Evolutionary conservation across 148 eudicot genomes (phyloP).

Genomic region (Nepenthes gracilis): DNA sequence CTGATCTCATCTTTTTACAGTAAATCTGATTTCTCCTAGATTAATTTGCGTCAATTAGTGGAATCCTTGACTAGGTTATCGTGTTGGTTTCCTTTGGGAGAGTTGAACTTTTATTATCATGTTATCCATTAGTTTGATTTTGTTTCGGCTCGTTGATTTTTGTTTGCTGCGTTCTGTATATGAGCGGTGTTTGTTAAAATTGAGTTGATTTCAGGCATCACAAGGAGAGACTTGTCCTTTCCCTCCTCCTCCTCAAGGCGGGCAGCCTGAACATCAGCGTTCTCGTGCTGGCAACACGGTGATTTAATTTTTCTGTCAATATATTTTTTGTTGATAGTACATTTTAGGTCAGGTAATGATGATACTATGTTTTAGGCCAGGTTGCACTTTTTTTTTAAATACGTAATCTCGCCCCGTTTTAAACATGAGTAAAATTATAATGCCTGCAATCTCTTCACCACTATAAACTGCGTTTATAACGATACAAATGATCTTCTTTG

Average conservation of each 20-base stretch:
- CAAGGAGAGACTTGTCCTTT: conserved; percentile 22
- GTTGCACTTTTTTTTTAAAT: neutral
- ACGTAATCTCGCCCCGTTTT: neutral
- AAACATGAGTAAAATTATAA: neutral
- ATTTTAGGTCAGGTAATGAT: neutral
- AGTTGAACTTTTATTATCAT: no score
- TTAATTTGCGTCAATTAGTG: neutral
- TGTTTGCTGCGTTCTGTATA: neutral
- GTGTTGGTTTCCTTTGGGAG: neutral
- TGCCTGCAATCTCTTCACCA: no score
- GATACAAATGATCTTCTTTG: no score
- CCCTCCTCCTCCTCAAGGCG: conserved; percentile 16
- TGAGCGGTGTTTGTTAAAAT: conserved; percentile 1
- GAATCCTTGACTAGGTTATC: neutral
- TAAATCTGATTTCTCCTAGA: neutral
- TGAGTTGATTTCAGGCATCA: conserved; percentile 16
- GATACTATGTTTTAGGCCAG: neutral
- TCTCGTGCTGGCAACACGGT: conserved; percentile 42
- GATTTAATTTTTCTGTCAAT: neutral
- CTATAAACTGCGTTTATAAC: no score
- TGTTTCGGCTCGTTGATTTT: no score
- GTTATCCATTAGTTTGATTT: no score
- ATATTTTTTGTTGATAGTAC: neutral
- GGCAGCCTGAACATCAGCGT: conserved; percentile 26
- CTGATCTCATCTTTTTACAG: neutral